Evolutionary conservation across 1,284 basidiomycete genomes (phyloP).

Genomic region (Meira nashicola): DNA sequence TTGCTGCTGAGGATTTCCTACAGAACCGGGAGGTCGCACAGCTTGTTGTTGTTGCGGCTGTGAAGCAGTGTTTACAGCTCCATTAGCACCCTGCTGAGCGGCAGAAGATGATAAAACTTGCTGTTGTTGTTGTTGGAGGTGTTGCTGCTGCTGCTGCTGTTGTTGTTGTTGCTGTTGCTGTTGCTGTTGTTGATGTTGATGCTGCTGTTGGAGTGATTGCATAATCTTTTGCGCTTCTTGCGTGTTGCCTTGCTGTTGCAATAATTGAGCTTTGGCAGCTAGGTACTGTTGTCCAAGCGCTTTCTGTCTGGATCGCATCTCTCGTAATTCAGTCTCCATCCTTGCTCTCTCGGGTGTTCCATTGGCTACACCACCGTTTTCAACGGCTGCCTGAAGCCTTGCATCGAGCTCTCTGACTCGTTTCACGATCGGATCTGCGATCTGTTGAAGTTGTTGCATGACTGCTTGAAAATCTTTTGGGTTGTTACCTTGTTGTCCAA

Average conservation of each 20-base stretch:
- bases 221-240: conserved; percentile 13
- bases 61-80: conserved; percentile 7
- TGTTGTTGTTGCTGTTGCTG: conserved; percentile 2
- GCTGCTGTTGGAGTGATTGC: conserved; percentile 22
- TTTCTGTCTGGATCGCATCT: conserved; percentile 35
- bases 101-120: background rate
- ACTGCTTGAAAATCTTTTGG: conserved; percentile 6
- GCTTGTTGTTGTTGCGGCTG: background rate
- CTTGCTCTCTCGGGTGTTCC: conserved; percentile 34
- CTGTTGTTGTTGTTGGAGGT: background rate
- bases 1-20: background rate
- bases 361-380: conserved; percentile 14
- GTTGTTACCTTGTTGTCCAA: background rate
- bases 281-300: conserved; percentile 2
- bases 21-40: background rate
- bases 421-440: conserved; percentile 9
- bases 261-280: conserved; percentile 1
- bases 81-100: conserved; percentile 4
- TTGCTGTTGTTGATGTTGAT: conserved; percentile 7
- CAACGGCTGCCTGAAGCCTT: conserved; percentile 38
- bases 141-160: conserved; percentile 5
- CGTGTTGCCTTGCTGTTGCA: background rate
- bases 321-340: conserved; percentile 6
- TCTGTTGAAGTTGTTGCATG: conserved; percentile 6
- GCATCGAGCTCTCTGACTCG: conserved; percentile 23